Evolutionary conservation across 1,139 yeast species (phyloP).

Genomic region (Tardiomyces blankii): DNA sequence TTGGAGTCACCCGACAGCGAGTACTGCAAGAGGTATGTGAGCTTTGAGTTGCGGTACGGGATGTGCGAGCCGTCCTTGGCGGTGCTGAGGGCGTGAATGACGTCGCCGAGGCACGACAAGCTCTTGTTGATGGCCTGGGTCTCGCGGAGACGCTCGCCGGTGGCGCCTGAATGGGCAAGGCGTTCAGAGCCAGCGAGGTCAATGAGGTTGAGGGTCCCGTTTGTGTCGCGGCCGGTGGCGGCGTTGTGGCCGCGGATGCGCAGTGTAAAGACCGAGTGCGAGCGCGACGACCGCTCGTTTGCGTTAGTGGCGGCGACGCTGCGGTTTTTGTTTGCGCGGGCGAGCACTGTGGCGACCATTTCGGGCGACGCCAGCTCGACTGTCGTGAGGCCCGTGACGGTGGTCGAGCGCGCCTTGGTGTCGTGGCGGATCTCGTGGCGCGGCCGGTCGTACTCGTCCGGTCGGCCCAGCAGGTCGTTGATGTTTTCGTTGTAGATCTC

Average conservation of each 20-base stretch:
- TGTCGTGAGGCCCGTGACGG: conserved; percentile 58
- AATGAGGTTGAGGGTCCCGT: conserved; percentile 44
- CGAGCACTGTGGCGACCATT: conserved; percentile 71
- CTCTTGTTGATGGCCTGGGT: conserved; percentile 88
- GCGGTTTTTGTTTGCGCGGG: conserved; percentile 39
- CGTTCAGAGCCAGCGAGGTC: conserved; percentile 91
- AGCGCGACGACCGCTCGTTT: conserved; percentile 68
- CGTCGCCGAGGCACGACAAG: conserved; percentile 83
- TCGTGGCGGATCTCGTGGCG: conserved; percentile 73
- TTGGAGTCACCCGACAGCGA: conserved; percentile 82
- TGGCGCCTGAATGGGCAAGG: conserved; percentile 43
- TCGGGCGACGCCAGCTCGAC: conserved; percentile 53
- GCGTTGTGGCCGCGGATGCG: conserved; percentile 45
- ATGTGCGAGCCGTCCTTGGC: conserved; percentile 29
- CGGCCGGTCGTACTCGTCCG: conserved; percentile 45
- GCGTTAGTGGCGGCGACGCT: conserved; percentile 76
- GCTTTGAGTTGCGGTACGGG: conserved; percentile 47
- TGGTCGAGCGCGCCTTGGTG: conserved; percentile 38
- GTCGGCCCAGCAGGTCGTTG: conserved; percentile 48
- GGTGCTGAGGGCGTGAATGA: conserved; percentile 58
- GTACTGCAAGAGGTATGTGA: conserved; percentile 75
- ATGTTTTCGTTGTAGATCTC: conserved; percentile 85
- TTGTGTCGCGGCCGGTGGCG: conserved; percentile 33
- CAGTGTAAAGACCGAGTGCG: conserved; percentile 62
- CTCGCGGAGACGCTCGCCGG: conserved; percentile 74